Evolutionary conservation across 2,329 filamentous ascomycete species (phyloP).

Genomic region (Aspergillus sojae): DNA sequence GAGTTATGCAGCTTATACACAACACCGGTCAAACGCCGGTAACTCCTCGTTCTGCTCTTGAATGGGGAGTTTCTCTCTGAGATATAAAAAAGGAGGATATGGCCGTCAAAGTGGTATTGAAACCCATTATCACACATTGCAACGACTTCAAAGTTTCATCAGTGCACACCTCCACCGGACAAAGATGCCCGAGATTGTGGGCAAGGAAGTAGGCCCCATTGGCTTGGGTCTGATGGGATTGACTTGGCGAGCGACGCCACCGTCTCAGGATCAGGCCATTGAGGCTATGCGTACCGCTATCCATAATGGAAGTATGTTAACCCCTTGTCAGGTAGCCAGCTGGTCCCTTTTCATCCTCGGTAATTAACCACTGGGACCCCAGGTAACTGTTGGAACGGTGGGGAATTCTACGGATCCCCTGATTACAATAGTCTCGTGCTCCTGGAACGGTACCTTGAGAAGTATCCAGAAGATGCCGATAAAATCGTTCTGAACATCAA

Average conservation of each 20-base stretch:
- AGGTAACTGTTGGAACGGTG: conserved; percentile 24
- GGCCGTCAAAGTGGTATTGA: not conserved
- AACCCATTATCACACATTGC: not conserved
- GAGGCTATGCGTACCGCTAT: conserved; percentile 13
- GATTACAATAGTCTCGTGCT: conserved; percentile 26
- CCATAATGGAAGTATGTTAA: not conserved
- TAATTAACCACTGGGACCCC: not conserved
- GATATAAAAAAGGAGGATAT: not conserved
- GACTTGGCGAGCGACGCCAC: conserved; percentile 1
- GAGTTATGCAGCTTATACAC: too few species aligned
- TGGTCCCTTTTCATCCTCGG: conserved; percentile 7
- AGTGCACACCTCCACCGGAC: not conserved
- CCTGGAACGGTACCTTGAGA: conserved; percentile 13
- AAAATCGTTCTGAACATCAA: conserved; percentile 16
- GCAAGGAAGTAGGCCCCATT: conserved; percentile 13
- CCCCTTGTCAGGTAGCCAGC: not conserved
- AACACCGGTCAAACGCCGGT: too few species aligned
- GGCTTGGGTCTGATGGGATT: conserved; percentile 21
- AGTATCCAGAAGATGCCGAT: conserved; percentile 10
- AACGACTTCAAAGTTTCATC: not conserved
- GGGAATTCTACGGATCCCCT: conserved; percentile 27
- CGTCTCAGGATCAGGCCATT: conserved; percentile 17
- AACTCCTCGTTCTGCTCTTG: not conserved
- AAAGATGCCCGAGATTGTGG: conserved; percentile 1
- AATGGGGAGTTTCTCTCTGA: not conserved